Percentiles rank a stretch among this genome's conserved stretches.
These are phyloP conservation scores for Saturnispora quitensis DNA, from an alignment of 805 yeast species.

Conservation along the genomic window DNA sequence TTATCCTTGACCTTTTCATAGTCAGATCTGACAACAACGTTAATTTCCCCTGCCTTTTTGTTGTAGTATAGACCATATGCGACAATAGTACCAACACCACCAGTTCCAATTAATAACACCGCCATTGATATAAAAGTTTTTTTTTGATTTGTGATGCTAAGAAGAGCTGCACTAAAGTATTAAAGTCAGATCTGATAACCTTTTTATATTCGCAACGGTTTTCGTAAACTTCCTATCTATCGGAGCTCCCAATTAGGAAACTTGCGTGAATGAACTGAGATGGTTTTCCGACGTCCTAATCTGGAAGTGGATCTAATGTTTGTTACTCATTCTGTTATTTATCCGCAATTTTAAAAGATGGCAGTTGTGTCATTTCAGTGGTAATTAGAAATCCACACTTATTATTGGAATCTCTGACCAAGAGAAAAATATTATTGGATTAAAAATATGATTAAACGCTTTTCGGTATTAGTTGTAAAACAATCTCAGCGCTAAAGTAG, in stretches of 20 bases:
- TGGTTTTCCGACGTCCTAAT: background rate
- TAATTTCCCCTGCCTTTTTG: constrained; percentile 40
- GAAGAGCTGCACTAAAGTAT: background rate
- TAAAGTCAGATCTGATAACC: background rate
- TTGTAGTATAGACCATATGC: constrained; percentile 49
- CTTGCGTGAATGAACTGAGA: background rate
- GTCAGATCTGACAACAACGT: constrained; percentile 50
- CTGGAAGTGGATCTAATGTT: background rate
- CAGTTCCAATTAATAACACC: constrained; percentile 55
- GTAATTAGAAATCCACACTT: no score
- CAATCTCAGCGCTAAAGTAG: background rate
- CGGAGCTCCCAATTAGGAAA: constrained; percentile 2
- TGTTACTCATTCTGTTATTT: background rate
- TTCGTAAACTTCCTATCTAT: background rate
- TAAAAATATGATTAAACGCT: no score
- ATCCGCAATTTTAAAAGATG: background rate
- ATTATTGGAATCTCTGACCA: no score
- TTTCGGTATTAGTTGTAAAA: background rate
- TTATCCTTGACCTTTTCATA: constrained; percentile 38
- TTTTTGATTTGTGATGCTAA: background rate
- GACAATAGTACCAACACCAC: constrained; percentile 76
- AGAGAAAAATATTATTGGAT: no score
- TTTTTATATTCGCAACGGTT: background rate
- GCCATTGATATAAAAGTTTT: background rate
- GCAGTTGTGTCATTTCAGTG: background rate